Base-by-base conservation (phyloP, 2,329 filamentous ascomycete genomes). In the Emmonsia crescens region DNA sequence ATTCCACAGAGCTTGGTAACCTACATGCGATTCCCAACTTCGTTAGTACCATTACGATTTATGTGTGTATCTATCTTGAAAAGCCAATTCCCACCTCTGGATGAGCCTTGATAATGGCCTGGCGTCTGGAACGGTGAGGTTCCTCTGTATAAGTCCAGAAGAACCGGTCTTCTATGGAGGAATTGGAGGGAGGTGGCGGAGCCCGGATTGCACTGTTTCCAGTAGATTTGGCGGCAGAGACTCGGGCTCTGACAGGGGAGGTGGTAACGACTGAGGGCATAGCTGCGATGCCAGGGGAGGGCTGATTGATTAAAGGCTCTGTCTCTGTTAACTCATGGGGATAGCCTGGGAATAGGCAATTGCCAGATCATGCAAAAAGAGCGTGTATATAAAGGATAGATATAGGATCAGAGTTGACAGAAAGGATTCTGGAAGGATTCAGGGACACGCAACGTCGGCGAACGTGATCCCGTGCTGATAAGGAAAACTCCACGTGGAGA, bases 141-240 rank as follows among this genome's bases (percentile, higher is more conserved):
- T 99, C 94, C 75, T 99, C 94, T 10, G 94, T 96, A 74, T 99
- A 97, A 48, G 94, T 96, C 94, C 95, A 97, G 79, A 96, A 96
- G 82, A 97, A 97, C 74, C 86, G 82, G 65, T 86, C 77, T 19
- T 77, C 76, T 8, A 73, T 70, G 4, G 70, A 66, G 44, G 72
- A 71, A 38, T 66, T 60, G 52, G 71, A 67, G 40, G 73, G 71
- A 55, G 71, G 62, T 57, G 68, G 68, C 68, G 68, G 68, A 54
- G 65, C 52, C 21, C 27, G 48, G 21, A 21, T 40, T 4, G 16
- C 69, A 66, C 21, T 44, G 29, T 68, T 64, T 61, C 60, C 57
- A 44, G 66, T 62, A 52, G 62, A 27, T 61, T 65, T 55, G 54
- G 67, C n/a, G 51, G 55, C 59, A 24, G 62, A 54, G 48, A 64